A percentile compares a stretch with the other conserved stretches of the same genome.
These are phyloP conservation scores for Lachancea quebecensis DNA, from an alignment of 805 yeast species.

Conservation along the genomic window DNA sequence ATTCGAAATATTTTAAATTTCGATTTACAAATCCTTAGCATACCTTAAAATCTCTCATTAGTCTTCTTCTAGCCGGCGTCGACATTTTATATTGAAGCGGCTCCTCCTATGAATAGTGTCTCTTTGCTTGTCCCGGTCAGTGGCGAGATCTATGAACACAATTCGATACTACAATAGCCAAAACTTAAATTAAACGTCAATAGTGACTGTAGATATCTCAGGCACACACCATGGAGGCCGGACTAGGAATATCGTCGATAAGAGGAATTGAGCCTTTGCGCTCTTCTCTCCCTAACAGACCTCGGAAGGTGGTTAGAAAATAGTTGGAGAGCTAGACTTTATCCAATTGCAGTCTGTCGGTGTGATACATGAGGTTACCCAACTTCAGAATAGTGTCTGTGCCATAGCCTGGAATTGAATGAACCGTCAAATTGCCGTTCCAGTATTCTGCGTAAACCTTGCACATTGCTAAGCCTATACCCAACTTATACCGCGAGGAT, in stretches of 20 bases:
- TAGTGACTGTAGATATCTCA: no score
- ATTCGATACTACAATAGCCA: no score
- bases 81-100: conserved; percentile 50
- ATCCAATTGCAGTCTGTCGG: conserved; percentile 60
- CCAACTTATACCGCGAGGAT: conserved; percentile 68
- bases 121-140: neutral
- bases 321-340: conserved; percentile 41
- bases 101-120: no score
- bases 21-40: conserved; percentile 21
- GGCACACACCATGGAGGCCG: no score
- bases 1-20: neutral
- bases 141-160: neutral
- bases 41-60: conserved; percentile 96
- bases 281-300: no score
- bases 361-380: conserved; percentile 67
- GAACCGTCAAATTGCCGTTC: conserved; percentile 85
- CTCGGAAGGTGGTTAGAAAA: neutral
- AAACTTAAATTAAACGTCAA: no score
- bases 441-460: conserved; percentile 92
- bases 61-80: conserved; percentile 96
- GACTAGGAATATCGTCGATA: no score
- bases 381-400: conserved; percentile 78
- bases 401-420: conserved; percentile 85
- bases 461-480: conserved; percentile 88
- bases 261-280: no score